Base-by-base conservation (phyloP, 1,139 yeast genomes). In the Kazachstania sp. region DNA sequence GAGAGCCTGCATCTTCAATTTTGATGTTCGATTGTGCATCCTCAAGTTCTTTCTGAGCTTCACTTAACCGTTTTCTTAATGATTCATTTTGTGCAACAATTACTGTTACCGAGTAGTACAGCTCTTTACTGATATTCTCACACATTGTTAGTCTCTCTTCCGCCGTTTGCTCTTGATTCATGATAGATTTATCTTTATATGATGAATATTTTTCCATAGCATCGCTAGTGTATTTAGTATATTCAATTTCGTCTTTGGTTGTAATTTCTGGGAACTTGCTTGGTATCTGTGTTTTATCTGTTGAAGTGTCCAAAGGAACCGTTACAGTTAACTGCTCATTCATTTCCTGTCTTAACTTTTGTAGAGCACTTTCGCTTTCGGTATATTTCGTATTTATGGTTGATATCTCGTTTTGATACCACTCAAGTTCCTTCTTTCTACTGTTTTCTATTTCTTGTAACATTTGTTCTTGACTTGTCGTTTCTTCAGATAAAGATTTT, bases 391-490 rank as follows among this genome's bases (percentile, higher is more conserved):
- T 28, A 83, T 72, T 37, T 3, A 38, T 36, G 2, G 74, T 71
- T 51, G 83, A 90, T 48, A 85, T 71, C 61, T 82, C 81, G 20
- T 77, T 71, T 57, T 83, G 87, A 57, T 80, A 84, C 38, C 85
- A 79, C 49, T 73, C 75, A 44, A 77, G 64, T 30, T 84, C 83
- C 46, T 76, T 64, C 46, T 78, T 83, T 19, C 78, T 79, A 41
- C 77, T 65, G 1, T 56, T 51, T 2, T 62, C 47, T 26, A 77
- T 52, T 43, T 78, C 78, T 29, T 60, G 56, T 12, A 51, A 30
- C 30, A 48, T 48, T 16, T 37, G 18, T 13, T 45, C 44, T 34
- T 50, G 46, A 13, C 26, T 30, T 29, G 18, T 41, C 28, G 46
- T 16, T 7, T 44, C 39, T 4, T 39, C 30, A 12, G 34, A 43